Conservation (phyloP, 768 basidiomycete genomes). For the Ramaria rubella region DNA sequence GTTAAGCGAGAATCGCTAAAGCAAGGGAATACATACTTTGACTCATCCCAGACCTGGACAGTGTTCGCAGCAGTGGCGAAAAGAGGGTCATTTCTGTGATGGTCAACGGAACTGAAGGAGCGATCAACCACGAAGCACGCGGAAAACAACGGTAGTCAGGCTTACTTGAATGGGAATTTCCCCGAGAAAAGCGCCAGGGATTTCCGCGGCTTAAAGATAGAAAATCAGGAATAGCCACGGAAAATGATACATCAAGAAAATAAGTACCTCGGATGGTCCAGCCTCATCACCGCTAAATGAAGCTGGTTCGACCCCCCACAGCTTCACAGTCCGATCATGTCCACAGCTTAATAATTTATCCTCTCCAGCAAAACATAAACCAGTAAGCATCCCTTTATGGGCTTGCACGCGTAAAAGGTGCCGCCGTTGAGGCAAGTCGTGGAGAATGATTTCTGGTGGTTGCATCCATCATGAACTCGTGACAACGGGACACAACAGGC, state of each 20-base stretch:
- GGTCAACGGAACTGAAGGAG: slow-evolving; percentile 74
- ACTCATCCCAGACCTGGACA: slow-evolving; percentile 98
- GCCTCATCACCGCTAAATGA: slow-evolving; percentile 26
- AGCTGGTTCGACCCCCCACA: slow-evolving; percentile 53
- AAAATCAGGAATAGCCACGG: background rate
- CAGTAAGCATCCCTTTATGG: slow-evolving; percentile 82
- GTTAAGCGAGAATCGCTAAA: background rate
- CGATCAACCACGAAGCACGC: background rate
- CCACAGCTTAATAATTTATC: slow-evolving; percentile 71
- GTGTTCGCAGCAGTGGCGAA: slow-evolving; percentile 92
- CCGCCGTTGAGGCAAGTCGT: slow-evolving; percentile 61
- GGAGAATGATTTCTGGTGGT: slow-evolving; percentile 69
- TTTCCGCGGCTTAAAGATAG: slow-evolving; percentile 30
- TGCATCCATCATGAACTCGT: background rate
- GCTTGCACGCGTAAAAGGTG: slow-evolving; percentile 56
- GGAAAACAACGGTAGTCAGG: background rate
- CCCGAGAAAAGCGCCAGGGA: slow-evolving; percentile 77
- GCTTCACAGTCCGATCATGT: slow-evolving; percentile 73
- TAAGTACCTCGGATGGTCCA: slow-evolving; percentile 33
- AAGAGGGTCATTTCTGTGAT: slow-evolving; percentile 80
- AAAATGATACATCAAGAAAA: slow-evolving; percentile 10
- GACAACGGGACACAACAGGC: slow-evolving; percentile 26
- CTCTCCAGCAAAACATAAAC: slow-evolving; percentile 64
- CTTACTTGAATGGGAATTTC: slow-evolving; percentile 88
- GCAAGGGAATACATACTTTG: slow-evolving; percentile 52